Base-by-base conservation (phyloP, 208 protist genomes). In the Zelonia costaricensis region DNA sequence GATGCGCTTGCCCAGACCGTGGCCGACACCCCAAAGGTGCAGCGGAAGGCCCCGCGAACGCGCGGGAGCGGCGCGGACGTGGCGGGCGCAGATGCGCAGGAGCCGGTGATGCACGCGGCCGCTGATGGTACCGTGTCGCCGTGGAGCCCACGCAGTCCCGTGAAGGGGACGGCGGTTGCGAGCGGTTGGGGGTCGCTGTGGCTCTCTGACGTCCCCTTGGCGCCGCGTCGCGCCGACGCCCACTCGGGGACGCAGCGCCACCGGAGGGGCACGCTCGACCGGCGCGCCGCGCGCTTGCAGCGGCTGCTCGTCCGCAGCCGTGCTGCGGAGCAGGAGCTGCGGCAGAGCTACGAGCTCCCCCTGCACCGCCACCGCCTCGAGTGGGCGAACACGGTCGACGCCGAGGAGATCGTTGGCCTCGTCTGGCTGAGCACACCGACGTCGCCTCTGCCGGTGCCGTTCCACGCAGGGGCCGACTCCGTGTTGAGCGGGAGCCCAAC, bases 351-450 rank as follows among this genome's bases (percentile, higher is more conserved):
- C n/a, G 40, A 39, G 23, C 48, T 72, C 10, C 35, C 48, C 18
- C 22, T 78, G 36, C 63, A 71, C 28, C 66, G 73, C 0, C 56
- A 74, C 38, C 58, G 38, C n/a, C 60, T 79, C 9, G 16, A 43
- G 15, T 84, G 77, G 77, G 31, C 53, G 35, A 15, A 55, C 18
- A 27, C 30, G 2, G 28, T 31, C 0, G 55, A 58, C 8, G 69
- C 69, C 3, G 62, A 68, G 39, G 69, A 68, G 20, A 64, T 69
- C n/a, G 47, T 22, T 40, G 45, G 56, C 20, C 57, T 72, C 5
- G 65, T 72, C 25, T 72, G 65, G 65, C 65, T 72, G 35, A 60
- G 20, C 27, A n/a, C n/a, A n/a, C n/a, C n/a, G n/a, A n/a, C n/a
- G n/a, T n/a, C n/a, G n/a, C n/a, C n/a, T n/a, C n/a, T n/a, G n/a